These are phyloP conservation scores for Diaporthe vexans DNA, from an alignment of 2,329 filamentous ascomycete genomes.

Conservation along the genomic window DNA sequence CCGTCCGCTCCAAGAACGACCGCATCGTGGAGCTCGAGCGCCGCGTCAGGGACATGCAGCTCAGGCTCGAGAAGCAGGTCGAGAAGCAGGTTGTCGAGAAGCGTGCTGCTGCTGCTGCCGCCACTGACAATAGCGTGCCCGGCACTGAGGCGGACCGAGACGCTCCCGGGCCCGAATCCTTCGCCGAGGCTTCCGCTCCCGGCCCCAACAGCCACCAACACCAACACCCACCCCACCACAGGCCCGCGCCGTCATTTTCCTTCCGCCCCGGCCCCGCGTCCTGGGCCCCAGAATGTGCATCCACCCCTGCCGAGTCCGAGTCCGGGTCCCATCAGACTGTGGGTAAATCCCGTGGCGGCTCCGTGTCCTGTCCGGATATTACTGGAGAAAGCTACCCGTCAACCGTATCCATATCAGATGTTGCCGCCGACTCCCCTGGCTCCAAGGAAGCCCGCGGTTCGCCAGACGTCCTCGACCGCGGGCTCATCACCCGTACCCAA, in stretches of 20 bases:
- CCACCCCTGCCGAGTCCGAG: not conserved
- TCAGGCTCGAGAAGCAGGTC: slow-evolving; percentile 37
- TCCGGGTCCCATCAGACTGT: not conserved
- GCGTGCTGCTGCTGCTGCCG: not conserved
- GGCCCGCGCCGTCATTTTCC: not conserved
- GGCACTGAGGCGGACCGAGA: not conserved
- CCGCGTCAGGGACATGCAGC: slow-evolving; percentile 41
- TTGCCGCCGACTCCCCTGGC: not conserved
- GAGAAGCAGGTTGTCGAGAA: slow-evolving; percentile 17
- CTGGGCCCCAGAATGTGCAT: not conserved
- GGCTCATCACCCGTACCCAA: slow-evolving; percentile 11
- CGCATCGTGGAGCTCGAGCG: slow-evolving; percentile 41
- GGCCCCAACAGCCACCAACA: not conserved
- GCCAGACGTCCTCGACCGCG: slow-evolving; percentile 37
- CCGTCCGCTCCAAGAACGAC: slow-evolving; percentile 40
- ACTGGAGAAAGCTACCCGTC: not conserved
- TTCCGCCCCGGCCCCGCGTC: not conserved
- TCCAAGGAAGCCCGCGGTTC: no score
- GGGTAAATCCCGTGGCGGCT: not conserved
- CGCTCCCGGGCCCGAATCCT: slow-evolving; percentile 3
- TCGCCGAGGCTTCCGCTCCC: slow-evolving; percentile 1
- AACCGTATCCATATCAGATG: not conserved
- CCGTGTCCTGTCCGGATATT: not conserved
- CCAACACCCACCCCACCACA: not conserved
- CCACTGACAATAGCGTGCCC: no score